phyloP scores from a whole-genome alignment of 441 rosid species.

The Pelargonium cotyledonis region DNA sequence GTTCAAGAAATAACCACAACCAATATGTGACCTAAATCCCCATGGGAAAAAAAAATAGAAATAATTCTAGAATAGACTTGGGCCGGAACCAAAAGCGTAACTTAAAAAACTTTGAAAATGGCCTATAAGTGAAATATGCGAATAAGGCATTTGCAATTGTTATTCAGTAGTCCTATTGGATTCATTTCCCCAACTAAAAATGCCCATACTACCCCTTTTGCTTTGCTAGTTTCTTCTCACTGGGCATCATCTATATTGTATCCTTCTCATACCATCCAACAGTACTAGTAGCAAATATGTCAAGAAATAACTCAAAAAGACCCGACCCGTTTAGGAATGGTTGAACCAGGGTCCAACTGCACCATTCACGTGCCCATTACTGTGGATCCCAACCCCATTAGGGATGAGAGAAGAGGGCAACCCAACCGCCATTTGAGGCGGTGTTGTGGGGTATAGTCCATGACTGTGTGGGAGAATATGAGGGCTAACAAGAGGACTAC shows the following conservation, averaged over 20 bases:
- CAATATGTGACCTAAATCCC: too few relatives aligned
- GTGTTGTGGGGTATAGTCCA: conserved; percentile 58
- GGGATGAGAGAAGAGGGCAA: conserved; percentile 64
- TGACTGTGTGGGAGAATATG: conserved; percentile 56
- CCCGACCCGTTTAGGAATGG: conserved; percentile 43
- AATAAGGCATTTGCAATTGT: conserved; percentile 40
- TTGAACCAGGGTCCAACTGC: conserved; percentile 86
- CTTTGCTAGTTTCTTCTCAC: not conserved
- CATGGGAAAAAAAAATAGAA: too few relatives aligned
- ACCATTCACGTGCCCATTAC: conserved; percentile 78
- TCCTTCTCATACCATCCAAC: conserved; percentile 21
- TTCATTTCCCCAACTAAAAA: conserved; percentile 19
- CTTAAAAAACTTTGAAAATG: not conserved
- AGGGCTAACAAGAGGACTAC: conserved; percentile 63
- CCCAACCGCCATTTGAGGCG: conserved; percentile 70
- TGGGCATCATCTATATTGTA: conserved; percentile 6
- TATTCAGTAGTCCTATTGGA: conserved; percentile 30
- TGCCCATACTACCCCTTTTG: conserved; percentile 19
- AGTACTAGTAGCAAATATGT: conserved; percentile 47
- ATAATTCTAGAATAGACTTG: too few relatives aligned
- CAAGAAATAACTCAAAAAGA: conserved; percentile 30
- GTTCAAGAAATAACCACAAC: too few relatives aligned
- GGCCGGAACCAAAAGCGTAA: too few relatives aligned
- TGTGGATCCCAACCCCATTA: conserved; percentile 62
- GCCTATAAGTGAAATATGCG: conserved; percentile 10